Conservation (phyloP, 2,329 filamentous ascomycete species). For the Scleromitrula shiraiana region DNA sequence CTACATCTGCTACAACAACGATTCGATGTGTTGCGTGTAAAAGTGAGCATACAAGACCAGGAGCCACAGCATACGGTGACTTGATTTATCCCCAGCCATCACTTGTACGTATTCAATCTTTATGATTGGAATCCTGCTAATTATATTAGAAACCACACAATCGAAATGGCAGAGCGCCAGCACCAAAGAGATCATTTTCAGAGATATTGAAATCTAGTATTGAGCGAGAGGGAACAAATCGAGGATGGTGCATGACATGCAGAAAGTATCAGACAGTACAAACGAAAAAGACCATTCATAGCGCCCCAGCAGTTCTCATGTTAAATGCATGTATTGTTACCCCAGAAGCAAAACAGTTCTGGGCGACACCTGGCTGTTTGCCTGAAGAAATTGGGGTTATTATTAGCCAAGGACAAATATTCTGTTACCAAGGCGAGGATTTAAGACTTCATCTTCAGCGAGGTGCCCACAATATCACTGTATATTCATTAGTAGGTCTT, state of each 20-base stretch:
- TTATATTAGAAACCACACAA: slow-evolving; percentile 37
- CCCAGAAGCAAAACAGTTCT: slow-evolving; percentile 68
- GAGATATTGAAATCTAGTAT: slow-evolving; percentile 89
- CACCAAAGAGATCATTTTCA: slow-evolving; percentile 63
- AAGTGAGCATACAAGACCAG: slow-evolving; percentile 75
- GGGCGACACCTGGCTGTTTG: slow-evolving; percentile 84
- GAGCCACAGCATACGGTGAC: slow-evolving; percentile 76
- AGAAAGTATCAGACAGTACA: slow-evolving; percentile 83
- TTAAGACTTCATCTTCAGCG: slow-evolving; percentile 71
- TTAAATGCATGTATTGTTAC: slow-evolving; percentile 72
- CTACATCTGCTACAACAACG: slow-evolving; percentile 61
- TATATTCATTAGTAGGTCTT: slow-evolving; percentile 87
- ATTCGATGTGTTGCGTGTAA: slow-evolving; percentile 83
- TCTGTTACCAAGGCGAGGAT: slow-evolving; percentile 90
- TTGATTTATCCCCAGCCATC: slow-evolving; percentile 61
- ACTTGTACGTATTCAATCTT: slow-evolving; percentile 15
- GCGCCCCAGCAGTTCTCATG: slow-evolving; percentile 76
- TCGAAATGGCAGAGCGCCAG: slow-evolving; percentile 43
- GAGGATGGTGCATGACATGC: slow-evolving; percentile 90
- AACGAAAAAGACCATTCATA: slow-evolving; percentile 76
- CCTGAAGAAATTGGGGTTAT: slow-evolving; percentile 92
- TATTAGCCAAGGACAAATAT: slow-evolving; percentile 83
- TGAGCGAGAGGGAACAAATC: slow-evolving; percentile 77
- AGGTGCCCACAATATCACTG: slow-evolving; percentile 70
- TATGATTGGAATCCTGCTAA: slow-evolving; percentile 11